phyloP scores from a whole-genome alignment of 805 yeast species.

The Metschnikowia similis region DNA sequence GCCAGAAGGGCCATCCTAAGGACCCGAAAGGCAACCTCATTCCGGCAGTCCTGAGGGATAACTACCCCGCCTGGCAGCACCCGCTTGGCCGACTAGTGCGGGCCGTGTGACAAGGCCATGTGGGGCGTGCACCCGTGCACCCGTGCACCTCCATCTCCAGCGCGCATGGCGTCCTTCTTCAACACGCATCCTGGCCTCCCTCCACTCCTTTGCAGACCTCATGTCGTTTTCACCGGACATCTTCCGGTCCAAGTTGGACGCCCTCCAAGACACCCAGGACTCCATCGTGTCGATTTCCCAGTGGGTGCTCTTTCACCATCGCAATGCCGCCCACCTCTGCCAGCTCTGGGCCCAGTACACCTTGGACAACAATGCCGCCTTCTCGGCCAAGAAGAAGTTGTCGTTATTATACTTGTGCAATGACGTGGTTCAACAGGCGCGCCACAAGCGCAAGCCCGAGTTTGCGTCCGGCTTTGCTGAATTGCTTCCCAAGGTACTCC shows the following conservation, averaged over 20 bases:
- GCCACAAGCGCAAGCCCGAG: conserved; percentile 55
- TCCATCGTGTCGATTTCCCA: conserved; percentile 71
- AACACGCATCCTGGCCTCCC: neutral
- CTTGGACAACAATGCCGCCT: conserved; percentile 5
- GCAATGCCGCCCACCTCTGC: conserved; percentile 52
- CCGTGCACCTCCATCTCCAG: neutral
- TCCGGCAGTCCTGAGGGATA: no score
- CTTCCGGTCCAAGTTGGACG: conserved; percentile 43
- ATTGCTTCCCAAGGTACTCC: conserved; percentile 42
- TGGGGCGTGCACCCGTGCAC: conserved; percentile 1
- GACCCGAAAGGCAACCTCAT: no score
- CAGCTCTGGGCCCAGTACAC: conserved; percentile 47
- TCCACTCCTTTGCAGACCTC: neutral
- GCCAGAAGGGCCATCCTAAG: no score
- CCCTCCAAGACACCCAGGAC: conserved; percentile 59
- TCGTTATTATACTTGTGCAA: conserved; percentile 68
- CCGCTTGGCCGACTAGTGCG: no score
- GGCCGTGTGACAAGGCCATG: no score
- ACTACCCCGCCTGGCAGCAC: no score
- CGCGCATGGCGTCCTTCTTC: neutral
- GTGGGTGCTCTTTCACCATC: conserved; percentile 67
- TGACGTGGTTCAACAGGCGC: conserved; percentile 77
- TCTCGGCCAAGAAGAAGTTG: conserved; percentile 36
- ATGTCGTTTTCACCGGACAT: conserved; percentile 52
- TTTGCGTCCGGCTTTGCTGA: conserved; percentile 55